These are phyloP conservation scores for Salvia miltiorrhiza DNA, from an alignment of 257 asterid species.

Conservation along the genomic window DNA sequence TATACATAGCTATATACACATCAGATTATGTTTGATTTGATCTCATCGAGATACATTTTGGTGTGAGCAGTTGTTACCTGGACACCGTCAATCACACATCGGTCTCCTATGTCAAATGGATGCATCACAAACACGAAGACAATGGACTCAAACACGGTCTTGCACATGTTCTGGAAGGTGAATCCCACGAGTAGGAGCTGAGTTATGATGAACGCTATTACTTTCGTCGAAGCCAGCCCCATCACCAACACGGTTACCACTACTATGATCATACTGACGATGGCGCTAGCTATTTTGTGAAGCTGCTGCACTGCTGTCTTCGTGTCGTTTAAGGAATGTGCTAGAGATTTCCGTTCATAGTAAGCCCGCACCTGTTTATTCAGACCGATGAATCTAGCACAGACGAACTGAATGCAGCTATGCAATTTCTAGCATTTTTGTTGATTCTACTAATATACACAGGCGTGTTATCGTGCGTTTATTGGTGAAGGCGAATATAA, in stretches of 20 bases:
- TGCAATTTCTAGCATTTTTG: too few species aligned
- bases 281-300: constrained; percentile 53
- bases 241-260: constrained; percentile 39
- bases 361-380: constrained; percentile 54
- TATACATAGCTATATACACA: not conserved
- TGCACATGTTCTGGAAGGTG: constrained; percentile 68
- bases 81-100: constrained; percentile 63
- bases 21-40: too few species aligned
- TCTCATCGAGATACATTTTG: not conserved
- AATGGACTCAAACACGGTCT: constrained; percentile 57
- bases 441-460: not conserved
- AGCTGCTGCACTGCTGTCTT: constrained; percentile 68
- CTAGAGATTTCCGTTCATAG: constrained; percentile 54
- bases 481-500: not conserved
- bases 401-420: too few species aligned
- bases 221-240: constrained; percentile 56
- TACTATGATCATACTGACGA: constrained; percentile 38
- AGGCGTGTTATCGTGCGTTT: not conserved
- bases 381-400: not conserved
- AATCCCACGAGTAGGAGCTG: constrained; percentile 58
- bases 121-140: constrained; percentile 67
- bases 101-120: constrained; percentile 71
- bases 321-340: constrained; percentile 57
- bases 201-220: constrained; percentile 47
- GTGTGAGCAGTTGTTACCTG: constrained; percentile 37